Percentiles rank a stretch among this genome's conserved stretches.
phyloP scores from a whole-genome alignment of 371 early-diverging fungal genomes.

The Haplosporangium sp. region DNA sequence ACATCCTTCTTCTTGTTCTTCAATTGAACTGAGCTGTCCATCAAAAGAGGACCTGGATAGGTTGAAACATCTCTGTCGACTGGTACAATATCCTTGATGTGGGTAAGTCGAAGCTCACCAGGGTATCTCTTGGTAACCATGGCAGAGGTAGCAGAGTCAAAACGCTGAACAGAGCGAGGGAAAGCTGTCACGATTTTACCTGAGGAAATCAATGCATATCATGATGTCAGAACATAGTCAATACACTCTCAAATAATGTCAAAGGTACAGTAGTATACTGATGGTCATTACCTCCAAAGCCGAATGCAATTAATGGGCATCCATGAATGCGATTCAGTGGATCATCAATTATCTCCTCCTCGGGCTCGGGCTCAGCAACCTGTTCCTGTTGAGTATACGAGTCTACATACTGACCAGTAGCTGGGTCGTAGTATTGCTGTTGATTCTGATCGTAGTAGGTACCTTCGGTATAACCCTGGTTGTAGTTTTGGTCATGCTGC shows the following conservation, averaged over 20 bases:
- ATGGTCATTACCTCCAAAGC: constrained; percentile 80
- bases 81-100: constrained; percentile 57
- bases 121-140: constrained; percentile 69
- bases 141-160: constrained; percentile 52
- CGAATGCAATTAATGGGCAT: constrained; percentile 83
- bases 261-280: neutral
- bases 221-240: neutral
- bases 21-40: constrained; percentile 61
- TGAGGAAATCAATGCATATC: neutral
- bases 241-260: neutral
- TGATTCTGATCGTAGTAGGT: constrained; percentile 30
- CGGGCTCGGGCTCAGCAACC: constrained; percentile 38
- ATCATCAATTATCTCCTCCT: constrained; percentile 61
- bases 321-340: constrained; percentile 77
- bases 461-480: constrained; percentile 21
- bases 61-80: constrained; percentile 43
- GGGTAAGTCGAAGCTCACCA: constrained; percentile 65
- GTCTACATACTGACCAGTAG: constrained; percentile 36
- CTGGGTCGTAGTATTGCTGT: constrained; percentile 37
- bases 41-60: constrained; percentile 72
- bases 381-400: constrained; percentile 25
- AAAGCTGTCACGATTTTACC: constrained; percentile 77
- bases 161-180: constrained; percentile 80
- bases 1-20: constrained; percentile 81
- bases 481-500: constrained; percentile 12